Evolutionary conservation across 352 stramenopile species (phyloP), one percentile per base, ranked within the genome.

Genomic region (Phytophthora capsici): DNA sequence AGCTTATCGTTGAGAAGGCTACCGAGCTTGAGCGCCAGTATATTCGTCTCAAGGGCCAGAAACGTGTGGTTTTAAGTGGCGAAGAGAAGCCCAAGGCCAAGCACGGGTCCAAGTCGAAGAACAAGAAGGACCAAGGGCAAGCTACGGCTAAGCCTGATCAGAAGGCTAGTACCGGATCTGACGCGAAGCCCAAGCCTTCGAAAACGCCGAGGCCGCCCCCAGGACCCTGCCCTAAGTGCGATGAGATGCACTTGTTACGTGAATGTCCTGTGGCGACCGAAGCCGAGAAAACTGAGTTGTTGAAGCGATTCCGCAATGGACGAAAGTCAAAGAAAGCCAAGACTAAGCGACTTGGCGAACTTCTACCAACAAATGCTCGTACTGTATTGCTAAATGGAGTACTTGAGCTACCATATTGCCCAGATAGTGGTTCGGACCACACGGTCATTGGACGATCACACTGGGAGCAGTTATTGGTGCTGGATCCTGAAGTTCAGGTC

Each of bases 391-490:
- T 49, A n/a, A 57, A 65, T 36, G 36, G 57, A 8, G 12, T 57
- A 12, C 19, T 65, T 23, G 12, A 54, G 10, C 26, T 65, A 17
- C 40, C 59, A 1, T 61, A 56, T 14, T 67, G 59, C 20, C 48
- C 49, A 5, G 59, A 67, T 36, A 67, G 52, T 50, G 52, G n/a
- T n/a, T n/a, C n/a, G n/a, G n/a, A n/a, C n/a, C n/a, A n/a, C n/a
- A 59, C 52, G 2, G 38, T 50, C 6, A 61, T 67, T 13, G n/a
- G 30, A 8, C 34, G 41, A 8, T 69, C 46, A 7, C 51, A 68
- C 16, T 63, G 50, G 32, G 23, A 62, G 0, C 14, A 45, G n/a
- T 19, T 62, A 9, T 7, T 30, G 4, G 20, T 1, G 0, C 2
- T 23, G 17, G 61, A 63, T 20, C 38, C 45, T 1, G 34, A 6